Evolutionary conservation across 2,329 filamentous ascomycete species (phyloP).

Genomic region (Trichoderma pleuroti): DNA sequence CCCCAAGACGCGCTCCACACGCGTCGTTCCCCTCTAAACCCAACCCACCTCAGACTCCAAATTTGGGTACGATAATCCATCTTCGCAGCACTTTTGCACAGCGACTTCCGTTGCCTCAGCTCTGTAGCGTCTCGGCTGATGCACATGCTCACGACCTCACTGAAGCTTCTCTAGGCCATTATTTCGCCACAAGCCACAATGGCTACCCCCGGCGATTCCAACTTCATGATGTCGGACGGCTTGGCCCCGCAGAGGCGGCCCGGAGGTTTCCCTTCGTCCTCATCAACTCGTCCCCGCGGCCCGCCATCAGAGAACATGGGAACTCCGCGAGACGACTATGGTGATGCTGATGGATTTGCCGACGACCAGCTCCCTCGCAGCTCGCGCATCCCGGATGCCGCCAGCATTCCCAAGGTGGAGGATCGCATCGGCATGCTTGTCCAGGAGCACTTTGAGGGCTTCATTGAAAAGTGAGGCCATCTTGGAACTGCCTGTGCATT

Average conservation of each 20-base stretch:
- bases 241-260: slow-evolving; percentile 40
- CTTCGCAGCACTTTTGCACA: not conserved
- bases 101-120: not conserved
- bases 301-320: slow-evolving; percentile 62
- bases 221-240: slow-evolving; percentile 55
- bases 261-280: slow-evolving; percentile 48
- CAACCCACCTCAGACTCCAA: slow-evolving; percentile 1
- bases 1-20: slow-evolving; percentile 29
- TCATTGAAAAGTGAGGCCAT: slow-evolving; percentile 66
- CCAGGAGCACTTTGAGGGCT: slow-evolving; percentile 73
- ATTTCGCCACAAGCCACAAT: slow-evolving; percentile 31
- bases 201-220: slow-evolving; percentile 55
- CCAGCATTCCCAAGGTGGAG: slow-evolving; percentile 65
- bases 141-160: not conserved
- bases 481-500: not conserved
- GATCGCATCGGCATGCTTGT: slow-evolving; percentile 73
- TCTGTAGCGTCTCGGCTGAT: not conserved
- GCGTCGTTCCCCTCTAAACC: slow-evolving; percentile 21
- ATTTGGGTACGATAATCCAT: not conserved
- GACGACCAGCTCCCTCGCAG: slow-evolving; percentile 60
- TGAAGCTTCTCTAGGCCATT: not conserved
- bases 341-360: slow-evolving; percentile 58
- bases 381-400: slow-evolving; percentile 44
- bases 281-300: slow-evolving; percentile 50
- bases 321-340: slow-evolving; percentile 59